Base-by-base conservation (phyloP, 345 rosid genomes). In the Adansonia digitata region DNA sequence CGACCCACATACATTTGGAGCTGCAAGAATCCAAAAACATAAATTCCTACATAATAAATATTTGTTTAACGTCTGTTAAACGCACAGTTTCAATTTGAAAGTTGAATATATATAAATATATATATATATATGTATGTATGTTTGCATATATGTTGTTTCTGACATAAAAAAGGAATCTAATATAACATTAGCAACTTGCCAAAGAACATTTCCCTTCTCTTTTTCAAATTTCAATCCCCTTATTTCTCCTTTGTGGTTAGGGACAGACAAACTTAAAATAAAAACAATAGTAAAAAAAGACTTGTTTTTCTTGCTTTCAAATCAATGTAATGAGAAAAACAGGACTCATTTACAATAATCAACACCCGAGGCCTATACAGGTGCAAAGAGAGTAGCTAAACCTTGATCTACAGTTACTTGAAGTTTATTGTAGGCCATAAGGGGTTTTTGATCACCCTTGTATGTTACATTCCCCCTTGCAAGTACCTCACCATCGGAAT, bases 401-500 rank as follows among this genome's bases (percentile, higher is more conserved):
- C 98, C 98, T 93, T 85, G 97, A 79, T 96, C 91, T 49, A 96
- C 81, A 7, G 85, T 85, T 66, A 96, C 80, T 48, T 81, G 85
- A 74, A 91, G 89, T 80, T 81, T 89, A 67, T 78, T 79, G 17
- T 93, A 96, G 39, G 86, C 42, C 97, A 96, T 90, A 73, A 88
- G 77, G 12, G 87, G 59, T 77, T 84, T 86, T 70, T 80, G 83
- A 40, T 82, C 83, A 69, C 83, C 83, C 77, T 78, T 77, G 55
- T 89, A 91, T 11, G 92, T 66, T 71, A 83, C 88, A 18, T 68
- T 90, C 57, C 98, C 99, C 72, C 91, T 85, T 37, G 97, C 97
- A 22, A 96, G 57, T 13, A 93, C 98, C 77, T 96, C 99, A 5
- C 99, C 99, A 29, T 95, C 99, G 8, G 85, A 81, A 75, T 95